Evolutionary conservation across 768 basidiomycete species (phyloP).

Genomic region (Russula sp.): DNA sequence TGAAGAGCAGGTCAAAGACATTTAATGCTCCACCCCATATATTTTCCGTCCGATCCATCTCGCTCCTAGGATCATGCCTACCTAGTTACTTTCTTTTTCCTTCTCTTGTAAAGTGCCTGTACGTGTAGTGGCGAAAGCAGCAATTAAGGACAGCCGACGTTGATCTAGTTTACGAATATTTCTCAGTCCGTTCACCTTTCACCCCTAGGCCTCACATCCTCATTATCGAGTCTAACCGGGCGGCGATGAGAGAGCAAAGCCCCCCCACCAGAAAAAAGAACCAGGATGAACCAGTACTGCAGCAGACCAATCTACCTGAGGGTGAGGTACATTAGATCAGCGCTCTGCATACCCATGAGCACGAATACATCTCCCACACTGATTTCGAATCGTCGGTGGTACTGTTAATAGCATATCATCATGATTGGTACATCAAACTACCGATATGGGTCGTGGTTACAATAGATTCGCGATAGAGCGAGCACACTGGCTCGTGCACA

Average conservation of each 20-base stretch:
- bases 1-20: slow-evolving; percentile 25
- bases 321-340: too few relatives aligned
- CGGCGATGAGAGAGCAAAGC: too few relatives aligned
- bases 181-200: slow-evolving; percentile 93
- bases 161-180: not conserved
- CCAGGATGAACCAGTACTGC: too few relatives aligned
- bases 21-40: not conserved
- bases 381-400: not conserved
- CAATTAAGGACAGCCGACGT: not conserved
- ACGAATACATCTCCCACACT: not conserved
- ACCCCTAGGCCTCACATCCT: slow-evolving; percentile 84
- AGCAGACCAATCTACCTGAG: too few relatives aligned
- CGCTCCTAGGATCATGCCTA: not conserved
- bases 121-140: not conserved
- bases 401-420: not conserved
- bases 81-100: not conserved
- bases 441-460: not conserved
- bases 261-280: too few relatives aligned
- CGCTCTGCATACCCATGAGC: too few relatives aligned
- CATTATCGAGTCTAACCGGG: slow-evolving; percentile 66
- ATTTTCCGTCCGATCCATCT: too few relatives aligned
- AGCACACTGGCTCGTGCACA: not conserved
- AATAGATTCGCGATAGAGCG: not conserved
- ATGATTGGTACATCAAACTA: slow-evolving; percentile 4
- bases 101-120: not conserved